Evolutionary conservation across 371 early-diverging fungal species (phyloP).

Genomic region (Mucor piriformis): DNA sequence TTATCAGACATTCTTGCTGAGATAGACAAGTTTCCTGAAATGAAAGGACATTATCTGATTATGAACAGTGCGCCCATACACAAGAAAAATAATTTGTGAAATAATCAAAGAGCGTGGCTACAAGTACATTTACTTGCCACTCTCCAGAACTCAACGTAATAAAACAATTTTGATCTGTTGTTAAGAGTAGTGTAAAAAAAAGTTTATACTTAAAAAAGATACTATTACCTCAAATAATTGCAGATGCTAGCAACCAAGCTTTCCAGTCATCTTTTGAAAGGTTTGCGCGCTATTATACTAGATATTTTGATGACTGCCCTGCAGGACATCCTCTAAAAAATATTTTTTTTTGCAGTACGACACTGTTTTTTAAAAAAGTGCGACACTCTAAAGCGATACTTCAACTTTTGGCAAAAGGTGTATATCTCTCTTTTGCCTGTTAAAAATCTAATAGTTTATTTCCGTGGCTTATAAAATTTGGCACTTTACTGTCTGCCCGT

Average conservation of each 20-base stretch:
- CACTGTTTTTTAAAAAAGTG: no score
- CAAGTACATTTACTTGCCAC: conserved; percentile 22
- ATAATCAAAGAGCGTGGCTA: conserved; percentile 16
- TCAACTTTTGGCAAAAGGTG: no score
- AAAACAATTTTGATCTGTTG: conserved; percentile 21
- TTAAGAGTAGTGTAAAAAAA: no score
- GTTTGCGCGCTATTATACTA: not conserved
- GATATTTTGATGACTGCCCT: conserved; percentile 18
- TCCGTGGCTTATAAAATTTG: no score
- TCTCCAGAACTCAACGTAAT: conserved; percentile 28
- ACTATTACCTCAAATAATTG: conserved; percentile 20
- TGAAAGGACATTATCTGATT: conserved; percentile 24
- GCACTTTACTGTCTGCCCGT: no score
- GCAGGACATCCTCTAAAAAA: not conserved
- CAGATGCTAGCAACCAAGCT: no score
- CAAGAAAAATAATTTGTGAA: conserved; percentile 12
- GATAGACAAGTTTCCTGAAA: conserved; percentile 25
- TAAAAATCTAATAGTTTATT: no score
- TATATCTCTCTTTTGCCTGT: no score
- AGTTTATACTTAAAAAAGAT: no score
- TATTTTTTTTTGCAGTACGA: not conserved
- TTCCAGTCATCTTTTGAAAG: conserved; percentile 4
- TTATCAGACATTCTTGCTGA: conserved; percentile 21
- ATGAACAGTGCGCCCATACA: conserved; percentile 25
- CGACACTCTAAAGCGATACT: no score